These are phyloP conservation scores for Suillus subaureus DNA, from an alignment of 768 basidiomycete species.

Conservation along the genomic window DNA sequence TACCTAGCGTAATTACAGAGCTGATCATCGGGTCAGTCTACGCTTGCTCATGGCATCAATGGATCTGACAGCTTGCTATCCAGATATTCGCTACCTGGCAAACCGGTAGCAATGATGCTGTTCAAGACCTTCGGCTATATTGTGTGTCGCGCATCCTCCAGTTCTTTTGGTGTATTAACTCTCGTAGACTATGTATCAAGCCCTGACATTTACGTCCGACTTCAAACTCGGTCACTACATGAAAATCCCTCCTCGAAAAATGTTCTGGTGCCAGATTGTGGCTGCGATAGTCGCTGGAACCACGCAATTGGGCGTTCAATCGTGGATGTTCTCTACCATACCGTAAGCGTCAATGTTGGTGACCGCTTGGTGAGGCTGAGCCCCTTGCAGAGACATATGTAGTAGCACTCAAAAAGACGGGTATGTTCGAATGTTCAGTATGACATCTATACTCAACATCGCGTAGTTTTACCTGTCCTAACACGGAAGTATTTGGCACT, in stretches of 20 bases:
- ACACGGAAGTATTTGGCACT: slow-evolving; percentile 54
- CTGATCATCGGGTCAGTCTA: slow-evolving; percentile 64
- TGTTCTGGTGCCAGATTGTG: slow-evolving; percentile 56
- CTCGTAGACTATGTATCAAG: slow-evolving; percentile 39
- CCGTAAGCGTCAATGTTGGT: slow-evolving; percentile 39
- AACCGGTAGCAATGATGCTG: slow-evolving; percentile 81
- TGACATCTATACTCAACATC: background rate
- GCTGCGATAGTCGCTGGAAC: slow-evolving; percentile 72
- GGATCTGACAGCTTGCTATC: background rate
- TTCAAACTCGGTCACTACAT: slow-evolving; percentile 33
- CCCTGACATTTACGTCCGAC: slow-evolving; percentile 51
- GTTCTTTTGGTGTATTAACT: background rate
- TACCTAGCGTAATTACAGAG: slow-evolving; percentile 69
- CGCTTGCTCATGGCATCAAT: background rate
- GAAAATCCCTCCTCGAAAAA: slow-evolving; percentile 35
- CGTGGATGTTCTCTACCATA: slow-evolving; percentile 68
- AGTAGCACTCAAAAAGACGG: slow-evolving; percentile 43
- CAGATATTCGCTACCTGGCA: slow-evolving; percentile 71
- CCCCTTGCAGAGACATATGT: slow-evolving; percentile 48
- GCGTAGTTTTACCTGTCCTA: slow-evolving; percentile 49
- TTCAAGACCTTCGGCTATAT: slow-evolving; percentile 86
- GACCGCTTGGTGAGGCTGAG: background rate
- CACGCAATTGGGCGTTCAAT: slow-evolving; percentile 73
- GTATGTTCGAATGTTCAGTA: slow-evolving; percentile 11
- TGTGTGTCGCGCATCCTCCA: slow-evolving; percentile 31